phyloP scores from a whole-genome alignment of 2,329 filamentous ascomycete genomes.

The Madurella mycetomatis region DNA sequence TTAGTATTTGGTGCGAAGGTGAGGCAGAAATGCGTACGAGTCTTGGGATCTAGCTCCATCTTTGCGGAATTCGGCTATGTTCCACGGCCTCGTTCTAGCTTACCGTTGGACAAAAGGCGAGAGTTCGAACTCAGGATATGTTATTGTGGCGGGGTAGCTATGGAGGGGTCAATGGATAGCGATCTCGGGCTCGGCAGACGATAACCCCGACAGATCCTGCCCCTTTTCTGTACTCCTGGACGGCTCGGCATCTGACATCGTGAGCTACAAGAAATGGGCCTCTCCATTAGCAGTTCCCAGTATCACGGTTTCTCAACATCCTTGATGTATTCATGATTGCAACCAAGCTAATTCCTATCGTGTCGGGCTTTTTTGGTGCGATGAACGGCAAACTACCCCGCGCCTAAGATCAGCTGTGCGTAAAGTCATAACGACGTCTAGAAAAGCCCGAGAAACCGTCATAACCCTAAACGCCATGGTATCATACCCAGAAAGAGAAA shows the following conservation, averaged over 20 bases:
- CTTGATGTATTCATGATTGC: no score
- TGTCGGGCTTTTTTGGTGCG: no score
- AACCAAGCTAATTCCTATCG: no score
- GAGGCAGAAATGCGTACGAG: constrained; percentile 15
- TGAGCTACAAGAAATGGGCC: no score
- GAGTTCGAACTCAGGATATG: neutral
- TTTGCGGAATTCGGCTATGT: neutral
- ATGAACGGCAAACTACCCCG: no score
- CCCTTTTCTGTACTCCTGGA: no score
- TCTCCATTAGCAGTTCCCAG: no score
- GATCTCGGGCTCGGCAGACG: constrained; percentile 4
- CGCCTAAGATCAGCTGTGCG: no score
- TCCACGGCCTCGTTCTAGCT: no score
- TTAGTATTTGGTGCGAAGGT: neutral
- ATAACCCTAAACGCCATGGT: neutral
- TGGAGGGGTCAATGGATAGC: constrained; percentile 12
- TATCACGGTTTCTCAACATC: no score
- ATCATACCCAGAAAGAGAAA: neutral
- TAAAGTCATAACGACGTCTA: no score
- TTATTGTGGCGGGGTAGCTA: constrained; percentile 9
- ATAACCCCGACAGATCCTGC: neutral
- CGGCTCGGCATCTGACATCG: no score
- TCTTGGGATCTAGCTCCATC: constrained; percentile 29
- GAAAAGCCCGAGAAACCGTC: neutral
- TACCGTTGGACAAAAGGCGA: neutral